A percentile compares a stretch with the other conserved stretches of the same genome.
phyloP scores from a whole-genome alignment of 2,329 filamentous ascomycete genomes.

The Penicillium sp. region DNA sequence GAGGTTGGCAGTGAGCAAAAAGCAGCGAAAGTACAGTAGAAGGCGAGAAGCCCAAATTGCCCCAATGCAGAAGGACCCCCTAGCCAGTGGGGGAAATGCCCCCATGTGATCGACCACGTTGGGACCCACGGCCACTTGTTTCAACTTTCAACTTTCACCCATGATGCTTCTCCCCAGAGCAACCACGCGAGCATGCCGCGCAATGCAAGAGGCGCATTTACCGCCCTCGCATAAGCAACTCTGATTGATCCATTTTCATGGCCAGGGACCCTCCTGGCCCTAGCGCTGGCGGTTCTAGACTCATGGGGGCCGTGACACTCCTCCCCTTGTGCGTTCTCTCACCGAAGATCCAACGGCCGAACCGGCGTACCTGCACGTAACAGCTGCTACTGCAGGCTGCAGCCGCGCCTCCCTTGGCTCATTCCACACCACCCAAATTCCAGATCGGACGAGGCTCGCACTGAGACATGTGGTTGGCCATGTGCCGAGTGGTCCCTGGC shows the following conservation, averaged over 20 bases:
- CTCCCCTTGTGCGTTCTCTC: slow-evolving; percentile 19
- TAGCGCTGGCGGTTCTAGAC: slow-evolving; percentile 10
- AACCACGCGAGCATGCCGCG: slow-evolving; percentile 21
- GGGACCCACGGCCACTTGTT: slow-evolving; percentile 15
- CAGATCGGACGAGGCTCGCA: slow-evolving; percentile 11
- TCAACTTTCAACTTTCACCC: slow-evolving; percentile 18
- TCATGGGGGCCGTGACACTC: slow-evolving; percentile 10
- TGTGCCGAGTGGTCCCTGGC: slow-evolving; percentile 14
- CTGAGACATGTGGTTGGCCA: slow-evolving; percentile 28
- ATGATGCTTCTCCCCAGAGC: slow-evolving; percentile 1
- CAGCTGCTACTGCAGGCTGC: not conserved
- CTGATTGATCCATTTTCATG: not conserved
- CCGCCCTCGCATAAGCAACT: slow-evolving; percentile 7
- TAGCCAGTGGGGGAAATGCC: slow-evolving; percentile 9
- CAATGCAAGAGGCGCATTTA: slow-evolving; percentile 12
- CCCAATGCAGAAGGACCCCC: not conserved
- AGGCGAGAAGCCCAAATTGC: too few relatives aligned
- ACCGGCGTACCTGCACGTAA: slow-evolving; percentile 7
- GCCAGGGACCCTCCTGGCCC: not conserved
- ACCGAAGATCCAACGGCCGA: slow-evolving; percentile 11
- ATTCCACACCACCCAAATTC: slow-evolving; percentile 19
- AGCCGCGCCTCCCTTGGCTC: slow-evolving; percentile 20
- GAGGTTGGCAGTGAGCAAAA: not conserved
- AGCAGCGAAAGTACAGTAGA: not conserved
- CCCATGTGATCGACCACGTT: slow-evolving; percentile 30